phyloP scores from a whole-genome alignment of 495 filamentous ascomycete species.

The Pyronema domesticum region DNA sequence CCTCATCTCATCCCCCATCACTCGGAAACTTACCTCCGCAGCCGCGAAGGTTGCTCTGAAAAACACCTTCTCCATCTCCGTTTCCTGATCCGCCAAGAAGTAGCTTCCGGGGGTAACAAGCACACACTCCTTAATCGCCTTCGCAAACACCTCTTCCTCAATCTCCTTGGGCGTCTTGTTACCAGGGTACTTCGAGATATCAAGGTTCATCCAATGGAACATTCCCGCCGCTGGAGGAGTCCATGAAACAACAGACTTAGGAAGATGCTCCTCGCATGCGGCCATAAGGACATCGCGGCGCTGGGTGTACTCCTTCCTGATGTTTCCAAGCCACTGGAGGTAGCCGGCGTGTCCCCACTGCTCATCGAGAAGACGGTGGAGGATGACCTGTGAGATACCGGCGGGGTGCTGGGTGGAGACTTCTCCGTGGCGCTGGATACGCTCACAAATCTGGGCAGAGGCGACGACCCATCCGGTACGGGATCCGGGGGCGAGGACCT shows the following conservation, averaged over 20 bases:
- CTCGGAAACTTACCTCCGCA: conserved; percentile 34
- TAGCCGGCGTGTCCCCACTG: conserved; percentile 89
- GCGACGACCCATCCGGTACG: conserved; percentile 66
- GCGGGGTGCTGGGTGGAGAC: conserved; percentile 63
- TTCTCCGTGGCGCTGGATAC: conserved; percentile 61
- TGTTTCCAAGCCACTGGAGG: conserved; percentile 69
- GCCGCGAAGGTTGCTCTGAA: conserved; percentile 83
- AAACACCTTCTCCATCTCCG: conserved; percentile 40
- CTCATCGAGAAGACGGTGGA: conserved; percentile 84
- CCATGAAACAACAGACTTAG: conserved; percentile 67
- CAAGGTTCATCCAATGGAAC: conserved; percentile 85
- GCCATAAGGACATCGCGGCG: conserved; percentile 59
- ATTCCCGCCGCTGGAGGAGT: conserved; percentile 73
- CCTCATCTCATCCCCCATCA: not conserved
- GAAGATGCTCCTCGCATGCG: conserved; percentile 68
- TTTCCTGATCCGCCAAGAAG: conserved; percentile 53
- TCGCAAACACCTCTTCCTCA: conserved; percentile 70
- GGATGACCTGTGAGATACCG: conserved; percentile 61
- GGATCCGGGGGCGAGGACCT: conserved; percentile 61
- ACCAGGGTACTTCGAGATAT: conserved; percentile 55
- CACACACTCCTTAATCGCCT: conserved; percentile 49
- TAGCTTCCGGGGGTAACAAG: conserved; percentile 68
- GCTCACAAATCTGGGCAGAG: conserved; percentile 64
- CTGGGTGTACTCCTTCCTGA: conserved; percentile 67
- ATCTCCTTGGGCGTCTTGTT: conserved; percentile 47